Percentiles rank a stretch among this genome's conserved stretches.
phyloP scores from a whole-genome alignment of 805 yeast species.

The Candida rishiriensis region DNA sequence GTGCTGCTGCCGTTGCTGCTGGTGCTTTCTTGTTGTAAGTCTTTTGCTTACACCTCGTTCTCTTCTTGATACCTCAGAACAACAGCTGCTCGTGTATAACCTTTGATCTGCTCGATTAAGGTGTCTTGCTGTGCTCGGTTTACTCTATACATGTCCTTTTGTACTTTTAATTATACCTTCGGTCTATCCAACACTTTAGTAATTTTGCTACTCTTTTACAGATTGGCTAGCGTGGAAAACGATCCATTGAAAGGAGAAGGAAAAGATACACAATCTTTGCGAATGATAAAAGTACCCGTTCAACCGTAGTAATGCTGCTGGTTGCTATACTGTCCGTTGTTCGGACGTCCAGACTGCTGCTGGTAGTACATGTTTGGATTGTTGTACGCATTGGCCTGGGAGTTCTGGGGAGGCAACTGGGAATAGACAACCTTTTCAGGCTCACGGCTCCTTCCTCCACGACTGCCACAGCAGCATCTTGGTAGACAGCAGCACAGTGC shows the following conservation, averaged over 20 bases:
- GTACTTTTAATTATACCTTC: not conserved
- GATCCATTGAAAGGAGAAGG: not conserved
- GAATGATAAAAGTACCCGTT: too few species aligned
- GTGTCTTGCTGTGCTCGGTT: not conserved
- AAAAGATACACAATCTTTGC: too few species aligned
- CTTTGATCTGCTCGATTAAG: not conserved
- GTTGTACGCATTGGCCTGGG: conserved; percentile 21
- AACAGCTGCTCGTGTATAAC: too few species aligned
- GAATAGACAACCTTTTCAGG: conserved; percentile 12
- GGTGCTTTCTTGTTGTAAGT: conserved; percentile 30
- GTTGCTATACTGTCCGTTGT: conserved; percentile 4
- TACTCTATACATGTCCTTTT: too few species aligned
- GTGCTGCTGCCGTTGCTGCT: conserved; percentile 30
- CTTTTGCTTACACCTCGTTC: not conserved
- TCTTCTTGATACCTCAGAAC: not conserved
- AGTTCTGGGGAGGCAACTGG: conserved; percentile 15
- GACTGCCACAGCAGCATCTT: conserved; percentile 16
- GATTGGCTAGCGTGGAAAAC: too few species aligned
- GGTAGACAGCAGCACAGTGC: conserved; percentile 47
- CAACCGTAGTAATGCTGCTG: conserved; percentile 10
- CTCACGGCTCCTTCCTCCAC: conserved; percentile 21
- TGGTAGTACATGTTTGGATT: conserved; percentile 31
- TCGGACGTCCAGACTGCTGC: conserved; percentile 15
- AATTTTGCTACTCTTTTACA: too few species aligned
- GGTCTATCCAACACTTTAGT: not conserved